Percentiles rank a stretch among this genome's conserved stretches.
Conservation (phyloP, 352 stramenopile genomes). For the Globisporangium apiculatum region DNA sequence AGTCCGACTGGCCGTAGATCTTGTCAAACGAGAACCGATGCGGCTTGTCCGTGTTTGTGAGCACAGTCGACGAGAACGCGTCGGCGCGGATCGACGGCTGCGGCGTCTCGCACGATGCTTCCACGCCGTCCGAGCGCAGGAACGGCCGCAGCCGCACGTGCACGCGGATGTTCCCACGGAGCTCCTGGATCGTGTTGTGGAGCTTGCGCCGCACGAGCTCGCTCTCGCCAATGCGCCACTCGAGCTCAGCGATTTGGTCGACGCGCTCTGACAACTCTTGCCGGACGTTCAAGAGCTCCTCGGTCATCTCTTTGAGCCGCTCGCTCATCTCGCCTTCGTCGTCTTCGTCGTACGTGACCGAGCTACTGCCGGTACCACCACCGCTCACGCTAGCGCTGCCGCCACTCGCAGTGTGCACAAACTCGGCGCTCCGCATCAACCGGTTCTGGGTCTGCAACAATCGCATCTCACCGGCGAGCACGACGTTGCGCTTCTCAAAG, state of each 20-base stretch:
- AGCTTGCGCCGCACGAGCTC: conserved; percentile 89
- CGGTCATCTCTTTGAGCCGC: conserved; percentile 61
- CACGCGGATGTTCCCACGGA: conserved; percentile 98
- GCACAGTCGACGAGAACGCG: conserved; percentile 63
- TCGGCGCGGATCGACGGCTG: conserved; percentile 55
- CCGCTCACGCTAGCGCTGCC: conserved; percentile 1
- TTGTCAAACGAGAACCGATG: conserved; percentile 97
- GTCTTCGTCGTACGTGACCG: conserved; percentile 21
- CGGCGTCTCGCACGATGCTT: conserved; percentile 38
- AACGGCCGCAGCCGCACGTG: conserved; percentile 93
- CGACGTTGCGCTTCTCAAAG: conserved; percentile 70
- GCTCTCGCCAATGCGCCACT: conserved; percentile 49
- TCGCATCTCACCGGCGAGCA: conserved; percentile 67
- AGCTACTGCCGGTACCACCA: neutral
- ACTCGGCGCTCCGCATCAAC: conserved; percentile 51
- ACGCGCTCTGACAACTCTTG: conserved; percentile 60
- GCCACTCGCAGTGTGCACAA: conserved; percentile 1
- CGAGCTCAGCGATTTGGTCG: conserved; percentile 59
- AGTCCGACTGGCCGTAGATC: conserved; percentile 92
- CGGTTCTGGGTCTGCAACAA: conserved; percentile 68
- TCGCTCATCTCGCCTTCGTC: conserved; percentile 33
- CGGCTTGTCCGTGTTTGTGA: conserved; percentile 58
- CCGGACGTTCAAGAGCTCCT: conserved; percentile 50
- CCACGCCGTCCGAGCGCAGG: conserved; percentile 72
- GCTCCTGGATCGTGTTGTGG: conserved; percentile 99